Conservation (phyloP, 2,329 filamentous ascomycete species). For the Cordyceps javanica region DNA sequence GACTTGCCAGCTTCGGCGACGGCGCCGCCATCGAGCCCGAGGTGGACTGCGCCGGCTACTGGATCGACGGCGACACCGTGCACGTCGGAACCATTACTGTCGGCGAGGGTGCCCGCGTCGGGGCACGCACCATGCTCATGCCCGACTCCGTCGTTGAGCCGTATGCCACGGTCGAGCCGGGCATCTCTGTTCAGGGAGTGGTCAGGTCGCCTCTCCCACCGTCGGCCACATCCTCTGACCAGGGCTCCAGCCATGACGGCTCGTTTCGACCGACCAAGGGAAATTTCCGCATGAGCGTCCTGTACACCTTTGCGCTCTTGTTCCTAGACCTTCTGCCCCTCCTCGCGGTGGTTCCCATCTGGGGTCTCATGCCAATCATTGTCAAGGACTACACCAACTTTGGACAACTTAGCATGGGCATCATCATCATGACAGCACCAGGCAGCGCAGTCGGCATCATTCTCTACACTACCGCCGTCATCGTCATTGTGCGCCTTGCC, state of each 20-base stretch:
- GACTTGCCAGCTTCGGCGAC: conserved; percentile 17
- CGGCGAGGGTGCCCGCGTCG: conserved; percentile 17
- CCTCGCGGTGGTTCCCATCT: conserved; percentile 10
- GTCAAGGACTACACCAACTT: conserved; percentile 15
- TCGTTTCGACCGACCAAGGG: background rate
- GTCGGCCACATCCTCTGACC: background rate
- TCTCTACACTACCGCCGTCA: background rate
- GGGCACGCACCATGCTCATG: conserved; percentile 17
- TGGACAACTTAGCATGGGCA: background rate
- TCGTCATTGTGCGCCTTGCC: conserved; percentile 12
- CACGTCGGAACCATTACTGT: conserved; percentile 16
- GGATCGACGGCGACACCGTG: conserved; percentile 19
- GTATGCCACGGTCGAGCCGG: conserved; percentile 15
- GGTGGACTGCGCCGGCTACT: conserved; percentile 18
- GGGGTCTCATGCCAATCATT: conserved; percentile 13
- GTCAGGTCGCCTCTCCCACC: conserved; percentile 7
- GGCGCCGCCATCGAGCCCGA: conserved; percentile 18
- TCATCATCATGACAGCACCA: conserved; percentile 12
- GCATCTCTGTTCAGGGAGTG: conserved; percentile 14
- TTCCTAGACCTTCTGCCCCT: conserved; percentile 15
- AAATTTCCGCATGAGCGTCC: conserved; percentile 7
- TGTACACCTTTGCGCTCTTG: conserved; percentile 14
- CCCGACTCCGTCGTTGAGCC: conserved; percentile 16
- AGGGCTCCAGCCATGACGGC: background rate
- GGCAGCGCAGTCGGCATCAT: conserved; percentile 14